phyloP scores from a whole-genome alignment of 495 filamentous ascomycete genomes.

The Penicillium paradoxum region DNA sequence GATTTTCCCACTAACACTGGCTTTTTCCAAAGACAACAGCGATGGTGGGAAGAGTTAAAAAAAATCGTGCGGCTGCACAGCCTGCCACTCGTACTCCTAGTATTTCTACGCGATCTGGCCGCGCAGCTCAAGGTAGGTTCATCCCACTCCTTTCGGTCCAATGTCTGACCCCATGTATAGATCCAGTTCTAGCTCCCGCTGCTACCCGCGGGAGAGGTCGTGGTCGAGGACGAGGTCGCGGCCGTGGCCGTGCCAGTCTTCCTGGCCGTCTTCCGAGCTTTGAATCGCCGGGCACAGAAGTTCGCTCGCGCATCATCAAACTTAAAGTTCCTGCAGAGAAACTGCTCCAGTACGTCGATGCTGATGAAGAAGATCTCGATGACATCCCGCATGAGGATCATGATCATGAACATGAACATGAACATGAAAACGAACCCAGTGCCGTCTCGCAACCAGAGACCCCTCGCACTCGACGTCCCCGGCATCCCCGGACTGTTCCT shows the following conservation, averaged over 20 bases:
- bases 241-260: conserved; percentile 8
- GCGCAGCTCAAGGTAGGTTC: conserved; percentile 17
- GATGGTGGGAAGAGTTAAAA: conserved; percentile 31
- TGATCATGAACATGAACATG: too few relatives aligned
- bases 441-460: conserved; percentile 18
- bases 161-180: conserved; percentile 6
- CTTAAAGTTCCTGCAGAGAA: conserved; percentile 13
- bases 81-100: conserved; percentile 12
- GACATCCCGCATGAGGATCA: neutral
- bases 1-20: conserved; percentile 7
- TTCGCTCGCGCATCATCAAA: conserved; percentile 19
- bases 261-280: conserved; percentile 1
- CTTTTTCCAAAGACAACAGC: conserved; percentile 17
- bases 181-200: conserved; percentile 6
- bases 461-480: conserved; percentile 15
- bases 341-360: neutral
- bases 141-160: neutral
- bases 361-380: neutral
- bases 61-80: conserved; percentile 15
- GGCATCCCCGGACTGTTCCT: conserved; percentile 23
- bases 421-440: neutral
- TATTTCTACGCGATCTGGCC: conserved; percentile 21
- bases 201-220: conserved; percentile 20
- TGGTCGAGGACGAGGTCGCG: conserved; percentile 12
- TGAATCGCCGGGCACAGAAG: conserved; percentile 1